These are phyloP conservation scores for Dendrobium officinale DNA, from an alignment of 106 monocot genomes.

Conservation along the genomic window DNA sequence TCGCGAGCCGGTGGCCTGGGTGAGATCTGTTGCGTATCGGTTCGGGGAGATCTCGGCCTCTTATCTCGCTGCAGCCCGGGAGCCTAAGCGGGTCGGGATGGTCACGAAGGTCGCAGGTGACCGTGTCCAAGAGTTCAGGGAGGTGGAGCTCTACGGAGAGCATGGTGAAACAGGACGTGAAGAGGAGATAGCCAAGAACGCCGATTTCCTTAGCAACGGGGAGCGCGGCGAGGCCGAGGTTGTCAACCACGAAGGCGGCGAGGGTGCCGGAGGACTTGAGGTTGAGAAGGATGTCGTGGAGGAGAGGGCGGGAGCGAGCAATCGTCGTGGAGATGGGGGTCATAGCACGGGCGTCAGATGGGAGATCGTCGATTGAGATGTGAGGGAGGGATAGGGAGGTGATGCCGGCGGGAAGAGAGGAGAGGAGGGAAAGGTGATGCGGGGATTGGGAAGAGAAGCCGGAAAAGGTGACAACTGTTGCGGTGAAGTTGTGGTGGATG, in stretches of 20 bases:
- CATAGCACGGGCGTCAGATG: slow-evolving; percentile 15
- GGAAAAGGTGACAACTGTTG: slow-evolving; percentile 35
- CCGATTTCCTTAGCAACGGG: slow-evolving; percentile 10
- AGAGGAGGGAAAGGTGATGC: slow-evolving; percentile 33
- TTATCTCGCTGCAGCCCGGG: slow-evolving; percentile 30
- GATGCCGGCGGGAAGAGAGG: slow-evolving; percentile 31
- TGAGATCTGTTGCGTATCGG: slow-evolving; percentile 11
- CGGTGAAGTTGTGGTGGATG: slow-evolving; percentile 27
- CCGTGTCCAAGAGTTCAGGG: slow-evolving; percentile 20
- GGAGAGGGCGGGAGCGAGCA: slow-evolving; percentile 27
- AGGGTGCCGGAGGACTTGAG: slow-evolving; percentile 11
- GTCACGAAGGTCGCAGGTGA: slow-evolving; percentile 29
- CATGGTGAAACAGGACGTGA: slow-evolving; percentile 15
- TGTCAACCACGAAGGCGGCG: slow-evolving; percentile 38
- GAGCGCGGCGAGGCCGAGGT: slow-evolving; percentile 30
- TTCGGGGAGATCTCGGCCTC: slow-evolving; percentile 15
- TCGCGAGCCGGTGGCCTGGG: slow-evolving; percentile 3
- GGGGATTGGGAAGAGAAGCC: slow-evolving; percentile 9
- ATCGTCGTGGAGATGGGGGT: slow-evolving; percentile 12
- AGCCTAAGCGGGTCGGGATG: slow-evolving; percentile 21
- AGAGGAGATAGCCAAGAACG: slow-evolving; percentile 23
- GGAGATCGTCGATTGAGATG: slow-evolving; percentile 34
- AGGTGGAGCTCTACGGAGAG: slow-evolving; percentile 19
- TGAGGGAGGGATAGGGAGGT: slow-evolving; percentile 29
- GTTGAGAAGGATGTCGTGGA: slow-evolving; percentile 20